These are phyloP conservation scores for Cornus suecica DNA, from an alignment of 148 eudicot genomes.

Conservation along the genomic window DNA sequence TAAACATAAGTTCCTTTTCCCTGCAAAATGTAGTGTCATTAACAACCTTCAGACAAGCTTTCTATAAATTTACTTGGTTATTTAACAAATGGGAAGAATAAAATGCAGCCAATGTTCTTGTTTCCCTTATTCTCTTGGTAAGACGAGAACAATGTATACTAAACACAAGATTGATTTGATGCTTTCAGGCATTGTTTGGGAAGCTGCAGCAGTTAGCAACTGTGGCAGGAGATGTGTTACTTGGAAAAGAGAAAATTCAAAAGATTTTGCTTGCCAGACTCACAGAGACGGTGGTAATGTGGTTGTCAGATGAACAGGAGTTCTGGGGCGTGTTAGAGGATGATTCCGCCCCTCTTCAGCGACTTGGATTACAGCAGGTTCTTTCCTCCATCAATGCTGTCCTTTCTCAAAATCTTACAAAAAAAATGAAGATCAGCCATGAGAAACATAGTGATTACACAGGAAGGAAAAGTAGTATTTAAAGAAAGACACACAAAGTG, in stretches of 20 bases:
- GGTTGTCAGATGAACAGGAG: conserved; percentile 83
- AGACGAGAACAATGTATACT: background rate
- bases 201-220: conserved; percentile 91
- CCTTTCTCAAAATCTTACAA: background rate
- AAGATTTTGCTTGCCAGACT: conserved; percentile 83
- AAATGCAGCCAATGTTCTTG: background rate
- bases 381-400: conserved; percentile 3
- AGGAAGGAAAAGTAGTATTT: background rate
- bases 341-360: conserved; percentile 60
- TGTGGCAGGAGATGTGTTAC: conserved; percentile 90
- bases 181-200: conserved; percentile 77
- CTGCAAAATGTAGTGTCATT: background rate
- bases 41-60: background rate
- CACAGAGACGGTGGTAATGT: conserved; percentile 86
- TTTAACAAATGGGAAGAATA: background rate
- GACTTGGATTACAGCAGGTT: conserved; percentile 89
- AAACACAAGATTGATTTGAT: background rate
- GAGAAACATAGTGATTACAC: background rate
- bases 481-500: background rate
- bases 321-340: conserved; percentile 93
- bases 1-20: background rate
- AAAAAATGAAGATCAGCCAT: background rate
- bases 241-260: conserved; percentile 89
- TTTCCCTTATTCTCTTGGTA: background rate
- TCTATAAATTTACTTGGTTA: background rate